Base-by-base conservation (phyloP, 768 basidiomycete species). In the Fomitopsis pulvina region DNA sequence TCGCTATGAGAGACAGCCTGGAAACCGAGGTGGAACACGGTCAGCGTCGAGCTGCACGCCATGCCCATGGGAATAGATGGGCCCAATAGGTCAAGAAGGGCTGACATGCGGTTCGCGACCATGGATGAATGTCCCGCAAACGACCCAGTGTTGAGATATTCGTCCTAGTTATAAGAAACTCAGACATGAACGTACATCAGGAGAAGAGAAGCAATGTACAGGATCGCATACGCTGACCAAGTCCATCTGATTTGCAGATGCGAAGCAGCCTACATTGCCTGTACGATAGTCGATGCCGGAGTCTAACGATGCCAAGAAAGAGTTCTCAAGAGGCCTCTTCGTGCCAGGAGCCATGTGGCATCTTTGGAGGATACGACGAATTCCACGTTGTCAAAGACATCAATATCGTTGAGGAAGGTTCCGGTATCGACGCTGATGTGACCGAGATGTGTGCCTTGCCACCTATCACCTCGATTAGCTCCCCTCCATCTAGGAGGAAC, bases 41-140 rank as follows among this genome's bases (percentile, higher is more conserved):
- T 69, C 16, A 73, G 57, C 14, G 66, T 68, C n/a, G 75, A 77
- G 34, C 73, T 77, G 53, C 78, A 79, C 2, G 75, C 75, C 0
- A 73, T 77, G 50, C 79, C 77, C 0, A 71, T 57, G 4, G 76
- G 72, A 25, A 78, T 52, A 3, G 78, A 79, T n/a, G 78, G 78
- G 11, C 77, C 77, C 1, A 60, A 65, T 21, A 71, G 50, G 42
- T 71, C 67, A 32, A 74, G 57, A 48, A 69, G 66, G 53, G 73
- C 70, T 1, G 74, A 71, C 30, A 74, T 59, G 32, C 63, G 60
- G 57, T 74, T 74, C 20, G 74, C 70, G 4, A 73, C 61, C 60
- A 66, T 69, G 10, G 61, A 56, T 11, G 70, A 66, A 28, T 57
- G 51, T 7, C 59, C 63, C 7, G 66, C 66, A 37, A 74, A 67